These are phyloP conservation scores for Penicillium robsamsonii DNA, from an alignment of 495 filamentous ascomycete genomes.

Conservation along the genomic window DNA sequence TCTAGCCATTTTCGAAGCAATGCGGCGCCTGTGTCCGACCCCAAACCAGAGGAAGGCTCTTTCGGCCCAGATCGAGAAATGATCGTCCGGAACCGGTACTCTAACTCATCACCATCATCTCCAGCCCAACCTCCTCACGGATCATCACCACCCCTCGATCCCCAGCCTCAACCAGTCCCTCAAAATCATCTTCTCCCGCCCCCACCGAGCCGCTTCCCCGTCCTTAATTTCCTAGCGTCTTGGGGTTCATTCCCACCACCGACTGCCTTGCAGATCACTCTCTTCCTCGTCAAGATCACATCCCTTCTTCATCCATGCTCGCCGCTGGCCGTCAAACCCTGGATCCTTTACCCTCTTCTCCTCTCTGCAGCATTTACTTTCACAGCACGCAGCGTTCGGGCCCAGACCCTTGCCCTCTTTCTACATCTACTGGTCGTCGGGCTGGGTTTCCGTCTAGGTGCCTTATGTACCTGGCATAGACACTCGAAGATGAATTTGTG, in stretches of 20 bases:
- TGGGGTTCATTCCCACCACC: conserved; percentile 28
- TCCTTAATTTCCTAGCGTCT: conserved; percentile 17
- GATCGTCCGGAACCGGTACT: conserved; percentile 36
- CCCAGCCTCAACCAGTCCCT: conserved; percentile 28
- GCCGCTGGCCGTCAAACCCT: conserved; percentile 57
- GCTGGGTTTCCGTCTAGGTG: conserved; percentile 30
- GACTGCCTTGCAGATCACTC: conserved; percentile 32
- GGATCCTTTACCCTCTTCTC: conserved; percentile 61
- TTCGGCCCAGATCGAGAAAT: conserved; percentile 37
- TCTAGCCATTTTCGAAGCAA: conserved; percentile 23
- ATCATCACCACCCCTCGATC: conserved; percentile 25
- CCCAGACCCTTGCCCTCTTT: conserved; percentile 28
- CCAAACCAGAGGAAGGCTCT: conserved; percentile 20
- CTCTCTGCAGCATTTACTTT: conserved; percentile 56
- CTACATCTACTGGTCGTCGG: conserved; percentile 36
- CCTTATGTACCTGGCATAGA: conserved; percentile 38
- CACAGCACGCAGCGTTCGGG: conserved; percentile 21
- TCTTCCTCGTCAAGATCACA: conserved; percentile 58
- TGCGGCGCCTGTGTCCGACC: conserved; percentile 17
- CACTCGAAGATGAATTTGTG: neutral
- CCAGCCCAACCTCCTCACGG: conserved; percentile 23
- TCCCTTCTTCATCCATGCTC: conserved; percentile 58
- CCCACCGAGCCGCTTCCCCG: conserved; percentile 33
- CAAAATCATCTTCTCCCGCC: conserved; percentile 60
- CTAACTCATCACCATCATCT: conserved; percentile 25